Evolutionary conservation across 257 asterid species (phyloP).

Genomic region (Parsonsia alboflavescens): DNA sequence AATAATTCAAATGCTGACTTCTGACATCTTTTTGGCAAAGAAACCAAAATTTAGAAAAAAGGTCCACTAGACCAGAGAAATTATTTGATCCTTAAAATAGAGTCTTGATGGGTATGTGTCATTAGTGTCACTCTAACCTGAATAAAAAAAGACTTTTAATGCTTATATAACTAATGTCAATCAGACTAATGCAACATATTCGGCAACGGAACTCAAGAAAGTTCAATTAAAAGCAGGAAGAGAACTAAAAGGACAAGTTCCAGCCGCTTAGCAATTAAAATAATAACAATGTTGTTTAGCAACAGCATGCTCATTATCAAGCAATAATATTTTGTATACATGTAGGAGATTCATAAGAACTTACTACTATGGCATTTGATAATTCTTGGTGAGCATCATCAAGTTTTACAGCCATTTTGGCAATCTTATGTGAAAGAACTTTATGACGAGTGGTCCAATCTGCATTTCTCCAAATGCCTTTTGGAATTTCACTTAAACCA

Average conservation of each 20-base stretch:
- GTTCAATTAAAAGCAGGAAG: neutral
- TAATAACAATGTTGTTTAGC: too few species aligned
- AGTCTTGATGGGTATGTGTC: neutral
- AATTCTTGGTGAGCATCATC: slow-evolving; percentile 95
- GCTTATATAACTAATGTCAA: neutral
- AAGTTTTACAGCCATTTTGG: slow-evolving; percentile 94
- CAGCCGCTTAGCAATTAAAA: neutral
- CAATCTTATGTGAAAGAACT: slow-evolving; percentile 88
- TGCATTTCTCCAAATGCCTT: slow-evolving; percentile 86
- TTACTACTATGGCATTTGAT: slow-evolving; percentile 92
- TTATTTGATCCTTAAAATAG: neutral
- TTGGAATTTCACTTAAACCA: slow-evolving; percentile 96
- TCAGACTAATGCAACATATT: neutral
- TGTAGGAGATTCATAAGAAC: slow-evolving; percentile 20
- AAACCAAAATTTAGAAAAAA: neutral
- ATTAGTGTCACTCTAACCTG: neutral
- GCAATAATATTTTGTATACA: neutral
- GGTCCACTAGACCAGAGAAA: neutral
- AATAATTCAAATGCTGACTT: neutral
- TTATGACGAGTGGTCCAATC: slow-evolving; percentile 97
- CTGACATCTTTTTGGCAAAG: neutral
- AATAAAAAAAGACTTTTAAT: neutral
- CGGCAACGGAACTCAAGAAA: neutral
- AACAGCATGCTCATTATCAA: neutral
- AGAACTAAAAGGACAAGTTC: neutral